phyloP scores from a whole-genome alignment of 345 rosid species.

The Acer saccharum region DNA sequence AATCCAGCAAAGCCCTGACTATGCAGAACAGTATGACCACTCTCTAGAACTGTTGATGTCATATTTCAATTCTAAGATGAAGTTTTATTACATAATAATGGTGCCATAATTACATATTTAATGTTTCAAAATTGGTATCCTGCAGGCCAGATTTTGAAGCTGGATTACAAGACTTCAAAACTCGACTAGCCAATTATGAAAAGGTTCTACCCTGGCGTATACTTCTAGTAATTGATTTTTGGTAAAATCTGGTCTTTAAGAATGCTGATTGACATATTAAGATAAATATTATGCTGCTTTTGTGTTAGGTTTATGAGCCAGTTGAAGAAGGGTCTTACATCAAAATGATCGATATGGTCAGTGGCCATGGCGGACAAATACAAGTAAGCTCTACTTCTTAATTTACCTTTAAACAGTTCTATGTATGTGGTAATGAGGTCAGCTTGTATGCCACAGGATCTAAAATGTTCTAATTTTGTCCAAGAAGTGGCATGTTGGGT shows the following conservation, averaged over 20 bases:
- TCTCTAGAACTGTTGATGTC: slow-evolving; percentile 26
- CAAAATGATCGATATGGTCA: slow-evolving; percentile 99
- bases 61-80: slow-evolving; percentile 13
- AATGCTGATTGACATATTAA: slow-evolving; percentile 16
- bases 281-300: slow-evolving; percentile 25
- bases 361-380: slow-evolving; percentile 96
- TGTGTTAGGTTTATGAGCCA: slow-evolving; percentile 89
- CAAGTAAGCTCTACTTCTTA: slow-evolving; percentile 51
- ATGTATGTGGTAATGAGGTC: not conserved
- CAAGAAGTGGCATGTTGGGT: not conserved
- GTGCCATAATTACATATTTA: not conserved
- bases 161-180: slow-evolving; percentile 84
- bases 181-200: slow-evolving; percentile 83
- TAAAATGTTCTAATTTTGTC: not conserved
- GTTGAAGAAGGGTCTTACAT: slow-evolving; percentile 99
- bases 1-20: slow-evolving; percentile 99
- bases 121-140: slow-evolving; percentile 26
- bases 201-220: slow-evolving; percentile 49
- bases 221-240: slow-evolving; percentile 21
- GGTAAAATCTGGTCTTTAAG: slow-evolving; percentile 4
- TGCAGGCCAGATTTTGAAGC: slow-evolving; percentile 92
- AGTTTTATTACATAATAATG: not conserved
- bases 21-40: slow-evolving; percentile 86
- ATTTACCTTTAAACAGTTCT: slow-evolving; percentile 1
- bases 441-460: not conserved